Evolutionary conservation across 495 filamentous ascomycete species (phyloP).

Genomic region (Trichoderma parareesei): DNA sequence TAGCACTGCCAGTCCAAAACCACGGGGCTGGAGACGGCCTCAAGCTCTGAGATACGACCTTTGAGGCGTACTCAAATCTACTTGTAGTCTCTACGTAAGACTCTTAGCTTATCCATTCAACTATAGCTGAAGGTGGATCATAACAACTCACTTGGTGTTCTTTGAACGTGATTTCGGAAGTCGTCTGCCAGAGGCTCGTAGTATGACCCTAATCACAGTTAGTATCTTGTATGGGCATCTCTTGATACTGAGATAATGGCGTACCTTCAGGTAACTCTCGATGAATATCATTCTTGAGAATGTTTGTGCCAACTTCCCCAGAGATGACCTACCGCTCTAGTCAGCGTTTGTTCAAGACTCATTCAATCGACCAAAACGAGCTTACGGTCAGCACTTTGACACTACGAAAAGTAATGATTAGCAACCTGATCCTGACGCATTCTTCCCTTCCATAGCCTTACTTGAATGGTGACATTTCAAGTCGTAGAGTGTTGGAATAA

Average conservation of each 20-base stretch:
- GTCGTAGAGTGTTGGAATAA: slow-evolving; percentile 24
- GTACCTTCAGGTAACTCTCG: slow-evolving; percentile 20
- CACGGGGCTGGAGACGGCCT: background rate
- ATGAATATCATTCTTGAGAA: slow-evolving; percentile 20
- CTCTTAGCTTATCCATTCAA: background rate
- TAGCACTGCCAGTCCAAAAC: slow-evolving; percentile 4
- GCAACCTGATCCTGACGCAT: background rate
- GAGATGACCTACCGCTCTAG: slow-evolving; percentile 22
- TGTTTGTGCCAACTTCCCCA: slow-evolving; percentile 29
- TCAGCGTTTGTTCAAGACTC: background rate
- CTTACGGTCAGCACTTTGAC: background rate
- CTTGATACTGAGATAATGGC: background rate
- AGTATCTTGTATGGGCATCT: background rate
- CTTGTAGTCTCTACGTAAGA: background rate
- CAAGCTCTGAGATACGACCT: background rate
- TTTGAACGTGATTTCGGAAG: background rate
- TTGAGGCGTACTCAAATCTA: background rate
- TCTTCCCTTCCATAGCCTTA: slow-evolving; percentile 11
- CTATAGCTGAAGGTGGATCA: background rate
- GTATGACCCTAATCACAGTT: slow-evolving; percentile 8
- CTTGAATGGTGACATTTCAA: slow-evolving; percentile 27
- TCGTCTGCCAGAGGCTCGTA: slow-evolving; percentile 4
- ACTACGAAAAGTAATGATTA: background rate
- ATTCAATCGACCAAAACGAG: background rate
- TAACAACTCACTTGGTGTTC: background rate